phyloP scores from a whole-genome alignment of 2,329 filamentous ascomycete species.

The Exophiala spinifera region DNA sequence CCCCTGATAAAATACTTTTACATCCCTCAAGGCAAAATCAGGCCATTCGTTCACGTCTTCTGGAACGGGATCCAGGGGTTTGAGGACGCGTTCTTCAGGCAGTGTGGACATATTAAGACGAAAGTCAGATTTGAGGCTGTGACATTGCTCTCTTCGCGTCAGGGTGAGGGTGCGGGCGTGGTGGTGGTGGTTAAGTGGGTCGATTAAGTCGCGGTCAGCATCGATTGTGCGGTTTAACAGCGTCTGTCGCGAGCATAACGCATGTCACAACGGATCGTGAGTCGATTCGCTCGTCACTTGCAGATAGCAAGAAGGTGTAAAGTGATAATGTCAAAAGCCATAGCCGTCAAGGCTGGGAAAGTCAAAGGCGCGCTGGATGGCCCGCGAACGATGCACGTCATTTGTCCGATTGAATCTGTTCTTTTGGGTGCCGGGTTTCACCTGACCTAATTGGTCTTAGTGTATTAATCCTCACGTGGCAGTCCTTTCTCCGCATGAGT shows the following conservation, averaged over 20 bases:
- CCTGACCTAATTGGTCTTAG: not conserved
- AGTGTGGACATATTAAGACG: constrained; percentile 25
- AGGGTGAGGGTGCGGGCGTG: constrained; percentile 1
- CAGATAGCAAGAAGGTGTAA: not conserved
- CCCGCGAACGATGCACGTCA: not conserved
- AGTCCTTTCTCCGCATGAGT: not conserved
- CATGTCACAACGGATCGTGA: not conserved
- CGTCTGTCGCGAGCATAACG: not conserved
- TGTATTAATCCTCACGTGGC: not conserved
- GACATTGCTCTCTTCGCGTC: constrained; percentile 4
- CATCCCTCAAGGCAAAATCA: constrained; percentile 56
- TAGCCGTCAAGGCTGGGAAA: constrained; percentile 6
- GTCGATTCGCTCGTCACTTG: not conserved
- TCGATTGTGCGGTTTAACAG: not conserved
- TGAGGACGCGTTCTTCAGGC: constrained; percentile 42
- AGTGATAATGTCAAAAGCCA: not conserved
- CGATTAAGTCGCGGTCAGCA: constrained; percentile 2
- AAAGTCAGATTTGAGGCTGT: constrained; percentile 21
- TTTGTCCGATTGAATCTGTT: constrained; percentile 4
- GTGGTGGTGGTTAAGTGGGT: too few species aligned
- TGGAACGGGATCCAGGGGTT: constrained; percentile 43
- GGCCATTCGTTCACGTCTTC: constrained; percentile 57
- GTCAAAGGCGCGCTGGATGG: constrained; percentile 2
- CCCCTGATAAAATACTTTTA: constrained; percentile 50
- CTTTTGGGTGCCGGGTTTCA: not conserved